A percentile compares a stretch with the other conserved stretches of the same genome.
Conservation (phyloP, 352 stramenopile genomes). For the Phytophthora ramorum region DNA sequence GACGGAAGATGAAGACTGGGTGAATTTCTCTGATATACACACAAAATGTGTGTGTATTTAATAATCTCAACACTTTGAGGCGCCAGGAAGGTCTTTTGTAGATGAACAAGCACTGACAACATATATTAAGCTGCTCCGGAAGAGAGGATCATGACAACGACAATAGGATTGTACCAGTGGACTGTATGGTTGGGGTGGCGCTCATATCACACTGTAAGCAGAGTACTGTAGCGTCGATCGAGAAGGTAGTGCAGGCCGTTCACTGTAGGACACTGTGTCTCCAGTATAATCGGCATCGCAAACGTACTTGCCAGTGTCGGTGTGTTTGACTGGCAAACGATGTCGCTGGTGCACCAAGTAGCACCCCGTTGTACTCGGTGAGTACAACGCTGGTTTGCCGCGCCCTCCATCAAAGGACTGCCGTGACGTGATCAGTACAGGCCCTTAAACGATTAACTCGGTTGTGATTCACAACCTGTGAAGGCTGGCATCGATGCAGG, state of each 20-base stretch:
- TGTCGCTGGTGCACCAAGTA: conserved; percentile 57
- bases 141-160: too few relatives aligned
- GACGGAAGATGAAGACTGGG: conserved; percentile 1
- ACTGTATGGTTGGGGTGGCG: conserved; percentile 4
- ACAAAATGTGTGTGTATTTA: too few relatives aligned
- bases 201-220: conserved; percentile 45
- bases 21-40: conserved; percentile 3
- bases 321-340: conserved; percentile 59
- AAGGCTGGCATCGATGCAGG: too few relatives aligned
- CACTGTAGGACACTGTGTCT: conserved; percentile 57
- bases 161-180: too few relatives aligned
- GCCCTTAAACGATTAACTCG: too few relatives aligned
- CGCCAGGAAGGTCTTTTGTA: not conserved
- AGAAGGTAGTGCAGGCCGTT: conserved; percentile 44
- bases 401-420: conserved; percentile 58
- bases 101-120: not conserved
- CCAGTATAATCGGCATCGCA: conserved; percentile 53
- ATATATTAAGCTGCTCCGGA: not conserved
- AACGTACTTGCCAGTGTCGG: conserved; percentile 55
- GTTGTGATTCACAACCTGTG: too few relatives aligned
- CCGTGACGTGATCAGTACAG: too few relatives aligned
- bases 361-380: too few relatives aligned
- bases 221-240: too few relatives aligned
- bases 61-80: conserved; percentile 10
- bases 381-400: conserved; percentile 57